Evolutionary conservation across 106 monocot genomes (phyloP).

Genomic region (Platanthera zijinensis): DNA sequence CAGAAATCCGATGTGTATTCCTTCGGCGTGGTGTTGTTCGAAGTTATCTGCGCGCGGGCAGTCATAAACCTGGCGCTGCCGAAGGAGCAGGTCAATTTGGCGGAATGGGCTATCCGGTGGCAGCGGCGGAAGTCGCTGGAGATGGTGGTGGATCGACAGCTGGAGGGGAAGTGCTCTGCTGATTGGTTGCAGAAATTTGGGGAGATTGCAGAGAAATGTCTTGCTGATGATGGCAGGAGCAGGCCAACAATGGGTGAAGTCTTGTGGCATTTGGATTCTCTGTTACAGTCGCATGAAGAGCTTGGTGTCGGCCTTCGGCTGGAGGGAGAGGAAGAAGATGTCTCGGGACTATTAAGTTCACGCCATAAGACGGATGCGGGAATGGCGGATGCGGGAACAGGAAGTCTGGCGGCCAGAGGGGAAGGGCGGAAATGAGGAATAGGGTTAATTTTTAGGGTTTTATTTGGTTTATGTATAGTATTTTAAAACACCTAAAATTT

Average conservation of each 20-base stretch:
- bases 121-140: background rate
- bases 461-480: too few relatives aligned
- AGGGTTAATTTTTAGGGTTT: too few relatives aligned
- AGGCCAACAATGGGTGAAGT: slow-evolving; percentile 78
- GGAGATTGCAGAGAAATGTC: slow-evolving; percentile 72
- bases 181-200: slow-evolving; percentile 51
- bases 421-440: too few relatives aligned
- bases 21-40: slow-evolving; percentile 82
- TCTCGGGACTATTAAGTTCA: too few relatives aligned
- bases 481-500: too few relatives aligned
- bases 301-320: too few relatives aligned
- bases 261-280: slow-evolving; percentile 65
- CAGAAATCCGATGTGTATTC: slow-evolving; percentile 84
- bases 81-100: slow-evolving; percentile 42
- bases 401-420: too few relatives aligned
- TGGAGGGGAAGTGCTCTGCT: slow-evolving; percentile 27
- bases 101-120: background rate
- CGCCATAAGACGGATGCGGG: too few relatives aligned
- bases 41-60: slow-evolving; percentile 63
- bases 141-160: background rate
- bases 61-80: slow-evolving; percentile 67
- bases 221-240: slow-evolving; percentile 56
- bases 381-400: too few relatives aligned
- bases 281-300: slow-evolving; percentile 37
- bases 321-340: too few relatives aligned